A percentile compares a stretch with the other conserved stretches of the same genome.
These are phyloP conservation scores for Ogataea siamensis DNA, from an alignment of 805 yeast species.

Conservation along the genomic window DNA sequence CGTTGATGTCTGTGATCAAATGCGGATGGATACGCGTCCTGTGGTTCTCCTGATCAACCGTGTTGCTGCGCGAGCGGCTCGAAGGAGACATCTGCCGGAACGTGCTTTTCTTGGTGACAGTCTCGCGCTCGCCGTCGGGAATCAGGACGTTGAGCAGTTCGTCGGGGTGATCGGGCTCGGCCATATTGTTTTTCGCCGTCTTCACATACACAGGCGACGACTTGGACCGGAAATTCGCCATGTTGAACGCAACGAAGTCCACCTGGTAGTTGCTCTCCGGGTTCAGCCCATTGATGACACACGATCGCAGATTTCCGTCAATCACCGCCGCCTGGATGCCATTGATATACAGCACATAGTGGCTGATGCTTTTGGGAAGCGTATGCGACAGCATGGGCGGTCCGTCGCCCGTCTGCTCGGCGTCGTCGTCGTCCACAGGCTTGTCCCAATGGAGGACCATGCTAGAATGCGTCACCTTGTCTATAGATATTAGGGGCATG, in stretches of 20 bases:
- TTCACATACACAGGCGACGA: constrained; percentile 41
- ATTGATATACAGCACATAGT: constrained; percentile 39
- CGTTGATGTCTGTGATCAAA: constrained; percentile 40
- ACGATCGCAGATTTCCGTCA: constrained; percentile 37
- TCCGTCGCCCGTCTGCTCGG: constrained; percentile 20
- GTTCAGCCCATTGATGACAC: constrained; percentile 33
- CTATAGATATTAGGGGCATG: constrained; percentile 54
- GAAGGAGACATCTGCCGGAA: constrained; percentile 28
- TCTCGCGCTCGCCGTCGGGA: constrained; percentile 33
- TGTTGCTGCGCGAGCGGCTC: constrained; percentile 35
- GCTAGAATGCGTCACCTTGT: constrained; percentile 44
- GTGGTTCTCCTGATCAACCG: constrained; percentile 27
- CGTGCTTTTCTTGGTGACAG: constrained; percentile 29
- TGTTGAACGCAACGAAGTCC: constrained; percentile 43
- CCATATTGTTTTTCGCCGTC: constrained; percentile 31
- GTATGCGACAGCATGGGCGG: constrained; percentile 26
- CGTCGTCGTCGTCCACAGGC: constrained; percentile 9
- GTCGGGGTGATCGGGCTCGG: constrained; percentile 39
- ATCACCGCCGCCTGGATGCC: constrained; percentile 37
- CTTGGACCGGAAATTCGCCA: constrained; percentile 39
- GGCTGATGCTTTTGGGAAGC: constrained; percentile 31
- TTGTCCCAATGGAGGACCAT: constrained; percentile 57
- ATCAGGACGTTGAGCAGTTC: constrained; percentile 36
- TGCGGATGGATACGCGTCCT: constrained; percentile 26
- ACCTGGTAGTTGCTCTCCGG: constrained; percentile 41